These are phyloP conservation scores for Pseudogymnoascus sp. DNA, from an alignment of 2,329 filamentous ascomycete genomes.

Conservation along the genomic window DNA sequence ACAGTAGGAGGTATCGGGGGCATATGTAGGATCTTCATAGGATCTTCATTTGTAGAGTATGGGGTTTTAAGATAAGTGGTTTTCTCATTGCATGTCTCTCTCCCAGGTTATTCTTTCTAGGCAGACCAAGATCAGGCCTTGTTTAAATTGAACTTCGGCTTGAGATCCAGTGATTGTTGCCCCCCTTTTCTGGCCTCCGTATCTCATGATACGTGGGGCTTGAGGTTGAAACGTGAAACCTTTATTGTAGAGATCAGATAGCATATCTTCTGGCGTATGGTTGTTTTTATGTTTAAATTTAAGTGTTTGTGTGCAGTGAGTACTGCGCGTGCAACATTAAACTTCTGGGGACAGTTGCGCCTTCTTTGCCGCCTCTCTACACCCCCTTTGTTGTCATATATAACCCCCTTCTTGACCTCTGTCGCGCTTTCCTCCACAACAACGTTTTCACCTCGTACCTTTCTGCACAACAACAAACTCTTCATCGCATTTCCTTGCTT, in stretches of 20 bases:
- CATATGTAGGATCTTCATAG: neutral
- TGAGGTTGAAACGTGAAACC: neutral
- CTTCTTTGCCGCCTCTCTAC: neutral
- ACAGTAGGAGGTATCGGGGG: neutral
- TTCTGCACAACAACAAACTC: slow-evolving; percentile 1
- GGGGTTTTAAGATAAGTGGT: neutral
- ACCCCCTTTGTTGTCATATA: neutral
- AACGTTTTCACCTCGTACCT: neutral
- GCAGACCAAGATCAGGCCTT: neutral
- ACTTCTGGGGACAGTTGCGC: neutral
- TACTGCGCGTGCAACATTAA: neutral
- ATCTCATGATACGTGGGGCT: neutral
- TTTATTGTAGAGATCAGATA: neutral
- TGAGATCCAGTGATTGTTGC: neutral
- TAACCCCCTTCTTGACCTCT: neutral
- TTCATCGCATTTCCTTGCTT: neutral
- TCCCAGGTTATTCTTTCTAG: neutral
- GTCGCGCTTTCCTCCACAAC: slow-evolving; percentile 1
- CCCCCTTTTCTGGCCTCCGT: neutral
- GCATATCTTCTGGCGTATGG: neutral
- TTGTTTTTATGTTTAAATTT: neutral
- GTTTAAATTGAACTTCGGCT: neutral
- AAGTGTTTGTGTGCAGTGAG: neutral
- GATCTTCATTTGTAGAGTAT: neutral
- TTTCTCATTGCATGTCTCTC: neutral